These are phyloP conservation scores for Xylaria polymorpha DNA, from an alignment of 2,329 filamentous ascomycete species.

Conservation along the genomic window DNA sequence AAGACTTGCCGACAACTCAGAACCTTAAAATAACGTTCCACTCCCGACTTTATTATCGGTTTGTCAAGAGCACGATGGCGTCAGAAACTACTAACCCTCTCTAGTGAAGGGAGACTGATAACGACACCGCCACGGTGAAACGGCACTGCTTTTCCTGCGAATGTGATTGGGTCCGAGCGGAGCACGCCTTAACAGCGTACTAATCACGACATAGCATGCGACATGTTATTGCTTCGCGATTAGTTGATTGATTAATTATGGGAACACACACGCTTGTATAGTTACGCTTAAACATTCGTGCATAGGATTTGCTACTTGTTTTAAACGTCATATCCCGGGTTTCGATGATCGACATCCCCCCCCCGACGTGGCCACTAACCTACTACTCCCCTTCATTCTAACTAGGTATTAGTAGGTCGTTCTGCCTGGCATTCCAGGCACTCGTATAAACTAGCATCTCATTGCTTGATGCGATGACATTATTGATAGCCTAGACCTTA, in stretches of 20 bases:
- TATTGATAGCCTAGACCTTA: background rate
- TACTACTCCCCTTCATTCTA: background rate
- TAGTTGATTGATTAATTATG: background rate
- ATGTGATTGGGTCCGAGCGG: conserved; percentile 30
- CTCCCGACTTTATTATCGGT: background rate
- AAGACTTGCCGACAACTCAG: background rate
- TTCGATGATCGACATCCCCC: background rate
- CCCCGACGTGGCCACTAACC: background rate
- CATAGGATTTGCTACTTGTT: background rate
- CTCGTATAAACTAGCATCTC: background rate
- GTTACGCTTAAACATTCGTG: background rate
- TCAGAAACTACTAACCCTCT: conserved; percentile 26
- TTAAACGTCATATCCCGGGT: background rate
- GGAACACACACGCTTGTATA: background rate
- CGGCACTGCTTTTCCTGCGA: background rate
- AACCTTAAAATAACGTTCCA: background rate
- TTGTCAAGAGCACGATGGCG: conserved; percentile 22
- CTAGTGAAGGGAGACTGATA: conserved; percentile 12
- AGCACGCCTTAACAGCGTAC: conserved; percentile 36
- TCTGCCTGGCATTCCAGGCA: background rate
- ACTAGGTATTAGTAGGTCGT: background rate
- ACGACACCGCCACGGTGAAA: conserved; percentile 4
- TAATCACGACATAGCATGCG: conserved; percentile 36
- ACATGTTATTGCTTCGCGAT: conserved; percentile 1
- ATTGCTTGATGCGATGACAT: background rate